Base-by-base conservation (phyloP, 2,329 filamentous ascomycete genomes). In the Xylariaceae sp. region DNA sequence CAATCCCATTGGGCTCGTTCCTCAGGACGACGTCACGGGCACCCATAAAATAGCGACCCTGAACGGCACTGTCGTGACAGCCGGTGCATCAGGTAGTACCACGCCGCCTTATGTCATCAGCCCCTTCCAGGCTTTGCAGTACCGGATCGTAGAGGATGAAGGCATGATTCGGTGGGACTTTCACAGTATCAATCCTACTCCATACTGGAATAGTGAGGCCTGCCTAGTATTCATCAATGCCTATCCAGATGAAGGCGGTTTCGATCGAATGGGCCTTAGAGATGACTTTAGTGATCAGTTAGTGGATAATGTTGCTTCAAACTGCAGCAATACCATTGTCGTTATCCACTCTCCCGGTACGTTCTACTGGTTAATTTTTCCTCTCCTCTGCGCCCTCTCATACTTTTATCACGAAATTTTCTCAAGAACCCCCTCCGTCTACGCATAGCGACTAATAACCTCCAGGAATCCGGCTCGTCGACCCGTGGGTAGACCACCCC, bases 71-170 rank as follows among this genome's bases (percentile, higher is more conserved):
- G 78, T 96, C 2, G 90, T 83, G 1, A 89, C 88, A 21, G 92
- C 91, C 12, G 96, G 92, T 91, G 93, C 93, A 10, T 93, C 89
- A 3, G 92, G 92, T 1, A 86, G 90, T 0, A 90, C 90, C 9
- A 85, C 96, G 32, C 92, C 91, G 54, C 89, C 89, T 2, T 93
- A 93, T 65, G 79, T 96, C 1, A 78, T 95, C 16, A 81, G 88
- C 40, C 92, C 93, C 0, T 79, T 83, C 46, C 81, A 87, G 49
- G 87, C 88, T 1, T 79, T 82, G 41, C 67, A 75, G 0, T 79
- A 79, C 0, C 89, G 90, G 69, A 37, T 62, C 16, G 14, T 20
- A 7, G 18, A 56, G 20, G 57, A 58, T 48, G 19, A 44, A 14
- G 52, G 50, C 14, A 52, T 54, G 58, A 61, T 48, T 57, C 58